Conservation (phyloP, 345 rosid genomes). For the Viola odorata region DNA sequence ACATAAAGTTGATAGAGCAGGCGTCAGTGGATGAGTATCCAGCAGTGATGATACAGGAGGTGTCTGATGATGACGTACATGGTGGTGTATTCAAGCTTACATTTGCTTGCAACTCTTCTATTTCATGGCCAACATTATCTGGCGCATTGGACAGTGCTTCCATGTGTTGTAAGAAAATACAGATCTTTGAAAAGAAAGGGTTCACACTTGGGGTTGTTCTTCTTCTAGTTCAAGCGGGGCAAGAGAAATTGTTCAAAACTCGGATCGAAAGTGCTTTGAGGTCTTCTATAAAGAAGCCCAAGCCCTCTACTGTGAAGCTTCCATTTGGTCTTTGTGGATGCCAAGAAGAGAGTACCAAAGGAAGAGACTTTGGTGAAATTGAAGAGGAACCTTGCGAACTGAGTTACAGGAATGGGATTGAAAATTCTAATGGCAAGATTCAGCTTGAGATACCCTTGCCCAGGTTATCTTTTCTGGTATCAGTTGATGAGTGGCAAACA, state of each 20-base stretch:
- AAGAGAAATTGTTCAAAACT: slow-evolving; percentile 48
- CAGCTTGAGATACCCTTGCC: slow-evolving; percentile 81
- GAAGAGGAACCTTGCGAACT: slow-evolving; percentile 62
- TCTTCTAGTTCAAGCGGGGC: slow-evolving; percentile 57
- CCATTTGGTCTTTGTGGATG: slow-evolving; percentile 96
- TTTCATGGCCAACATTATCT: slow-evolving; percentile 81
- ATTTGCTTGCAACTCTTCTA: slow-evolving; percentile 67
- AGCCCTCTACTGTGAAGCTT: slow-evolving; percentile 62
- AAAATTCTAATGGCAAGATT: slow-evolving; percentile 37
- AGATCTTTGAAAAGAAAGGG: slow-evolving; percentile 91
- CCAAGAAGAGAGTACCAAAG: slow-evolving; percentile 70
- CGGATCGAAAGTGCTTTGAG: slow-evolving; percentile 71
- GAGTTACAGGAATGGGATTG: slow-evolving; percentile 42
- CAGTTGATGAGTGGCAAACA: slow-evolving; percentile 94
- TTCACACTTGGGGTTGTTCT: slow-evolving; percentile 73
- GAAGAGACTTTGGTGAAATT: slow-evolving; percentile 54
- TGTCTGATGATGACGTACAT: slow-evolving; percentile 45
- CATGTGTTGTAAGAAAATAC: slow-evolving; percentile 76
- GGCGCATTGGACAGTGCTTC: slow-evolving; percentile 71
- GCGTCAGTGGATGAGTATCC: slow-evolving; percentile 76
- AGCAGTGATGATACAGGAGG: slow-evolving; percentile 67
- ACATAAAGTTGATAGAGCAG: slow-evolving; percentile 90
- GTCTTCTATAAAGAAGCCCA: slow-evolving; percentile 62
- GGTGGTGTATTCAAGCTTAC: slow-evolving; percentile 64
- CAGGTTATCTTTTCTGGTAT: slow-evolving; percentile 53